Evolutionary conservation across 2,329 filamentous ascomycete genomes (phyloP), one percentile per base, ranked within the genome.

Genomic region (Fusarium anguioides): DNA sequence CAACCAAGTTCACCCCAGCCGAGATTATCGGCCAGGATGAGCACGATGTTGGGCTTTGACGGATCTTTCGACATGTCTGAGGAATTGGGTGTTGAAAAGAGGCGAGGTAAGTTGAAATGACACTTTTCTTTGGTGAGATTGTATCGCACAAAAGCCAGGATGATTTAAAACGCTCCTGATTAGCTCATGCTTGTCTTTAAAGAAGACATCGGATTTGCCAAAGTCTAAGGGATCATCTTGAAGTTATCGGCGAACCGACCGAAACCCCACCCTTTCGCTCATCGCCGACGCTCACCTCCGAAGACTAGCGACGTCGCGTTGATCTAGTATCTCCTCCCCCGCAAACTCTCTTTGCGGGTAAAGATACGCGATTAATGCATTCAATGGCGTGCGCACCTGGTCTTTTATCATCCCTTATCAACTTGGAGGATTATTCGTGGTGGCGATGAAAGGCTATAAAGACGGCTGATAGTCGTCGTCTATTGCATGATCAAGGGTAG

Each of bases 1-100:
- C 75, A 77, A 2, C 75, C 76, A 6, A 79, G 66, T 44, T 78
- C 77, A 15, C 77, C 77, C 77, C 75, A 78, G 53, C 76, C 77
- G 12, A 78, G 75, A 49, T 78, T 78, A 36, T 79, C 77, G n/a
- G 77, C 77, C 1, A 78, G 61, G 54, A 73, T 70, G n/a, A 78
- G 72, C 3, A 76, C 68, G 31, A 78, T 58, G 15, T 78, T 78
- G 8, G 76, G 76, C 6, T 59, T 53, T 10, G 57, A 42, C 1
- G 68, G 46, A 47, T 68, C 60, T 14, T 54, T 53, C 3, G 65
- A 71, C 68, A 69, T 60, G 21, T 20, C 5, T 5, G 4, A 17
- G 8, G 8, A 18, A 4, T 36, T 18, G 8, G 8, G n/a, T 4
- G 4, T 21, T 29, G 6, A 6, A 42, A 14, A 8, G 3, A 15